Evolutionary conservation across 2,329 filamentous ascomycete species (phyloP).

Genomic region (Apiospora arundinis): DNA sequence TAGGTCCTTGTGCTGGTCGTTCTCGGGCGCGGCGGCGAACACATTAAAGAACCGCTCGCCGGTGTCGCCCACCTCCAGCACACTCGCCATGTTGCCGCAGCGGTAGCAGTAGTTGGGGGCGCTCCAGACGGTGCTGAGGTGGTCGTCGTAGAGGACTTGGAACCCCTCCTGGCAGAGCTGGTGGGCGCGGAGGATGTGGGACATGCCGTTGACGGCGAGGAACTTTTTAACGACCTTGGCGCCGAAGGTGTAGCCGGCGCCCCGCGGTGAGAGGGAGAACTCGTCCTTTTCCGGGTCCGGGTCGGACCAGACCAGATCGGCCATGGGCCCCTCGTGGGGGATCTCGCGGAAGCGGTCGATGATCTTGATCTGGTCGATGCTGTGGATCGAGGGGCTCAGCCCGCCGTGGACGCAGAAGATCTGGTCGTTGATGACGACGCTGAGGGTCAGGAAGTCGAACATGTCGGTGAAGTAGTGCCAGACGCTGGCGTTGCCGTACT

Average conservation of each 20-base stretch:
- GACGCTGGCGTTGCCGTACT: conserved; percentile 97
- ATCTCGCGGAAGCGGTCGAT: conserved; percentile 99
- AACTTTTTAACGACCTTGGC: conserved; percentile 99
- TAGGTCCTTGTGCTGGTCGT: conserved; percentile 87
- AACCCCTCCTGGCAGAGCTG: conserved; percentile 98
- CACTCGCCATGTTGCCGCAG: conserved; percentile 96
- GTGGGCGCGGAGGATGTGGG: conserved; percentile 95
- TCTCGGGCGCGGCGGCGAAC: conserved; percentile 95
- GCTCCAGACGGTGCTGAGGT: conserved; percentile 95
- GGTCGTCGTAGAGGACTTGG: conserved; percentile 94
- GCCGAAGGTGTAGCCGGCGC: conserved; percentile 96
- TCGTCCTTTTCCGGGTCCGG: conserved; percentile 97
- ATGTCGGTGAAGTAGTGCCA: conserved; percentile 99
- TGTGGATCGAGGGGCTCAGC: conserved; percentile 89
- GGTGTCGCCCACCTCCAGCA: conserved; percentile 91
- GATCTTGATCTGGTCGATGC: conserved; percentile 99
- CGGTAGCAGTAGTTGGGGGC: conserved; percentile 96
- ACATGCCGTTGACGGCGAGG: conserved; percentile 96
- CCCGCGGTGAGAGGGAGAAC: conserved; percentile 90
- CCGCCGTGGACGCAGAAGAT: conserved; percentile 98
- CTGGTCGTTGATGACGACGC: conserved; percentile 97
- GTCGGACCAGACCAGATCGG: conserved; percentile 98
- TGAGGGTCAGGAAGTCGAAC: conserved; percentile 97
- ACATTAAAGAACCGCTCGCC: conserved; percentile 97
- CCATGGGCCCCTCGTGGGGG: conserved; percentile 98